phyloP scores from a whole-genome alignment of 164 flowering plant species.

The Hamamelis virginiana region DNA sequence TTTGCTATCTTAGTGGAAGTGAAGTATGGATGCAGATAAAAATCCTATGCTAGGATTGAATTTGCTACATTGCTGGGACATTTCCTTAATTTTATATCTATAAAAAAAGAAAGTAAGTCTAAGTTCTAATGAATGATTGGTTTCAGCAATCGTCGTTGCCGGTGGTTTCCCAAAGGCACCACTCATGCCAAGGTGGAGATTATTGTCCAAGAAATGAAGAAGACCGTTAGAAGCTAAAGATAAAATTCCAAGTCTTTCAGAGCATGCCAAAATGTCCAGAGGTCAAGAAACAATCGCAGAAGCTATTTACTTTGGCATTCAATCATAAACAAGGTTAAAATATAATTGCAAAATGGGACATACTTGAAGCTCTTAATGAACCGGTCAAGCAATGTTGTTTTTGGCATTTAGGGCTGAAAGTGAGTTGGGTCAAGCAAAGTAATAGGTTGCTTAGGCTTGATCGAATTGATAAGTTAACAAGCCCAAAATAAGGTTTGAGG shows the following conservation, averaged over 20 bases:
- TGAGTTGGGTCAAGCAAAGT: no score
- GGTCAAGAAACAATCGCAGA: neutral
- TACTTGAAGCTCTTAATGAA: neutral
- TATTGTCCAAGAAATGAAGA: neutral
- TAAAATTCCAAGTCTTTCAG: neutral
- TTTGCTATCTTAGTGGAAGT: no score
- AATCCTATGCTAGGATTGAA: no score
- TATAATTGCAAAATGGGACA: neutral
- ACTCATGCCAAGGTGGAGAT: slow-evolving; percentile 16
- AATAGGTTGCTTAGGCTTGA: no score
- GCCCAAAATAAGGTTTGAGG: no score
- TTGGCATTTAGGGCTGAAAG: no score
- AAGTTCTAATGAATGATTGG: slow-evolving; percentile 8
- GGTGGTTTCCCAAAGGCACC: slow-evolving; percentile 43
- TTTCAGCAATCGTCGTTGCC: slow-evolving; percentile 56
- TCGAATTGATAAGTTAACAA: no score
- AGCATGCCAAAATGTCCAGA: neutral
- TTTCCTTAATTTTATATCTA: neutral
- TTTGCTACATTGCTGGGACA: no score
- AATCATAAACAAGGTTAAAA: neutral
- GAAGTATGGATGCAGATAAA: no score
- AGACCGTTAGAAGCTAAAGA: neutral
- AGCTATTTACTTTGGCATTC: no score
- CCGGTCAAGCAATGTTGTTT: neutral
- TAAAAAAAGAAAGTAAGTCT: neutral